These are phyloP conservation scores for Biscogniauxia marginata DNA, from an alignment of 2,329 filamentous ascomycete species.

Conservation along the genomic window DNA sequence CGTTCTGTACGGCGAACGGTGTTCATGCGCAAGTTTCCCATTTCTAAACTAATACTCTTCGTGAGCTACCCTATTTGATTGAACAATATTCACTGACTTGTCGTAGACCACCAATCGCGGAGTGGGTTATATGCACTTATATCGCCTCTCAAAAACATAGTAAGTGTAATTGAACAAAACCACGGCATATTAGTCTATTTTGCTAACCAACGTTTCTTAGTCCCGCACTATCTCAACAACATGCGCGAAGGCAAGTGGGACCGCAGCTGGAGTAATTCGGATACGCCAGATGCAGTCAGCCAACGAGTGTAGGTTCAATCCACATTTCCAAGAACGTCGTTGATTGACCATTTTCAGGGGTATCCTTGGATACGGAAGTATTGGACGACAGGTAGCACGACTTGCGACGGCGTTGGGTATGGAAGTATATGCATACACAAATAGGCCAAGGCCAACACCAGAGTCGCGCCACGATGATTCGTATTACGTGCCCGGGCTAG, in stretches of 20 bases:
- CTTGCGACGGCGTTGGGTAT: conserved; percentile 61
- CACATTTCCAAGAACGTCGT: too few species aligned
- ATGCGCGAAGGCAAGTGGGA: conserved; percentile 46
- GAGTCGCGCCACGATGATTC: conserved; percentile 58
- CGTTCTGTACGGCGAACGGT: conserved; percentile 55
- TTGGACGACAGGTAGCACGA: conserved; percentile 43
- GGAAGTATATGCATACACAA: conserved; percentile 68
- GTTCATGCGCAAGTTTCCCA: conserved; percentile 50
- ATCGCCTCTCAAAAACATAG: conserved; percentile 48
- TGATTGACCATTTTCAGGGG: conserved; percentile 30
- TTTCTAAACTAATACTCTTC: neutral
- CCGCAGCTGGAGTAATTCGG: conserved; percentile 30
- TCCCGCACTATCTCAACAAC: conserved; percentile 44
- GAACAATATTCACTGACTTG: neutral
- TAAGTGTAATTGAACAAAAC: conserved; percentile 29
- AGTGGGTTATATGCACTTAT: conserved; percentile 55
- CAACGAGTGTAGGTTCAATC: conserved; percentile 49
- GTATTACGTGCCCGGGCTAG: conserved; percentile 64
- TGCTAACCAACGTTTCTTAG: conserved; percentile 26
- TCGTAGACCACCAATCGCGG: conserved; percentile 52
- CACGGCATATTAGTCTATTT: neutral
- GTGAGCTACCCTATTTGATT: neutral
- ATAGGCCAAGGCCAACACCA: conserved; percentile 56
- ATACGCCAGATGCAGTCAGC: conserved; percentile 45
- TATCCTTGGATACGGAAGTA: conserved; percentile 45